Evolutionary conservation across 768 basidiomycete genomes (phyloP), one percentile per base, ranked within the genome.

Genomic region (Auricularia sp.): DNA sequence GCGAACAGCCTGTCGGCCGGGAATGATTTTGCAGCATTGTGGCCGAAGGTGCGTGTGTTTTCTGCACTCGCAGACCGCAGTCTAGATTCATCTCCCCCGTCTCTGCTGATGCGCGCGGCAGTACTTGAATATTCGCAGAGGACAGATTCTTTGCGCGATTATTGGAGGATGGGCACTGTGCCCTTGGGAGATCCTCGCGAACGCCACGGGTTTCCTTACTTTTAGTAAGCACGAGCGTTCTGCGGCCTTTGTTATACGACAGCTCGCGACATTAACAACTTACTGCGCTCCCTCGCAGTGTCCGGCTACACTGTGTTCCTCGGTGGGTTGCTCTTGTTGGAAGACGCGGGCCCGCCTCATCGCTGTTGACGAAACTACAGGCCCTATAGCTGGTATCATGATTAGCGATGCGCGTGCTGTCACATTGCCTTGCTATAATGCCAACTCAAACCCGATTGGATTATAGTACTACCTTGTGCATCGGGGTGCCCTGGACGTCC

Each of bases 261-360:
- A 8, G 47, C 6, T 11, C 18, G 47, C 43, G 29, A 2, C 29
- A 42, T 14, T 42, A 42, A 42, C 39, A 42, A 14, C 39, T 42
- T 7, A 7, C 8, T 14, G 12, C 39, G 39, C 39, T 7, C 39
- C 39, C 39, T 42, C 47, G 47, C 21, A 51, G 47, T 92, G 86
- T 82, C 81, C 33, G 91, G 90, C 2, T 94, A 93, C 70, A 87
- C 91, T 0, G 86, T 93, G 23, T 91, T 96, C 72, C 78, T 95
- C 29, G 90, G 47, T 51, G 6, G 6, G 47, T 51, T 51, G 21
- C 47, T 21, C 47, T 51, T 8, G 11, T 10, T 42, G 39, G 39
- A 14, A 7, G 39, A 8, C 39, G 39, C 8, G 29, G 29, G 29
- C 29, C 29, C 39, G 39, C 39, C 8, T 7, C 39, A 7, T 7